Base-by-base conservation (phyloP, 345 rosid species). In the Mangifera indica region DNA sequence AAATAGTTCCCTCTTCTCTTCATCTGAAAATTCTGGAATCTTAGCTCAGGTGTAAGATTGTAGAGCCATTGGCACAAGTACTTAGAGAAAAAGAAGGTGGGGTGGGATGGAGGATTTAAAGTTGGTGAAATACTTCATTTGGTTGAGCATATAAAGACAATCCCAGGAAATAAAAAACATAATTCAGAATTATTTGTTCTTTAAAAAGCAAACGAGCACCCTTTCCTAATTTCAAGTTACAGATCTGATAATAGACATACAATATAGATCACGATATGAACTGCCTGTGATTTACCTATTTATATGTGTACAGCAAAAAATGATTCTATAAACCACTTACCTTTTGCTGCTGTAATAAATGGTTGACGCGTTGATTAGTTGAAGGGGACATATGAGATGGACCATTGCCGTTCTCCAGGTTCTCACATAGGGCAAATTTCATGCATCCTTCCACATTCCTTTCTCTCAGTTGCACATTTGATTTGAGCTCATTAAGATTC, bases 401-500 rank as follows among this genome's bases (percentile, higher is more conserved):
- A 78, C 75, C 84, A 74, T n/a, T 20, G 57, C 67, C 9, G 40
- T 61, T 81, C 71, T 87, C 91, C 78, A 73, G 53, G 74, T 86
- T 83, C 75, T 83, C 87, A 72, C 77, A 65, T 37, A 63, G 73
- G 49, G 81, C 22, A 71, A 82, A 73, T 66, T 83, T 88, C 62
- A 73, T 76, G 77, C 69, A 73, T 67, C 79, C 87, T 76, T 84
- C 92, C 8, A 74, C 69, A 69, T 78, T 81, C 68, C 63, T 79
- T 77, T 85, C 92, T 64, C 75, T 76, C 70, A 76, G 80, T 71
- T 63, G 84, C 79, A 77, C 88, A 53, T 73, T 85, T 76, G 78
- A 77, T 84, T 85, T 89, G 77, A 78, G 79, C 70, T 84, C 93
- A 49, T 74, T 83, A 51, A 78, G 55, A 74, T 79, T 82, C 76